These are phyloP conservation scores for Fusarium sp. DNA, from an alignment of 2,329 filamentous ascomycete genomes.

Conservation along the genomic window DNA sequence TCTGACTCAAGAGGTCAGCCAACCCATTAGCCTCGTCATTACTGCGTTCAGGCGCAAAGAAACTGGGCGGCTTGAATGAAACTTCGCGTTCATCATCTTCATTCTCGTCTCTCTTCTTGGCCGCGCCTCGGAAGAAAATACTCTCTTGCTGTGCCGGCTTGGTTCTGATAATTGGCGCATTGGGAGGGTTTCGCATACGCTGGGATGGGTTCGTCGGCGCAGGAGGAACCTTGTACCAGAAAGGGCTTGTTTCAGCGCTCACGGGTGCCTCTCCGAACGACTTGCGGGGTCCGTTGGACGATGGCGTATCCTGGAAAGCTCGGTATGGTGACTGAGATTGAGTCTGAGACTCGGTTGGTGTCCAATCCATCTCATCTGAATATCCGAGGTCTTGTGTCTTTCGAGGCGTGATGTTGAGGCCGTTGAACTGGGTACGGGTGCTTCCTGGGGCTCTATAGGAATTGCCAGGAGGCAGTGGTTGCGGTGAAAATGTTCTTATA, in stretches of 20 bases:
- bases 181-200: slow-evolving; percentile 68
- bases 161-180: slow-evolving; percentile 60
- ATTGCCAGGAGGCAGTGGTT: slow-evolving; percentile 25
- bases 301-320: slow-evolving; percentile 60
- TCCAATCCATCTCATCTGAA: slow-evolving; percentile 78
- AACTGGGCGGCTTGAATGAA: slow-evolving; percentile 67
- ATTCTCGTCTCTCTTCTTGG: slow-evolving; percentile 11
- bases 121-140: slow-evolving; percentile 59
- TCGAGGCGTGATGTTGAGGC: slow-evolving; percentile 28
- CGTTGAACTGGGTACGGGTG: slow-evolving; percentile 17
- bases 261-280: slow-evolving; percentile 58
- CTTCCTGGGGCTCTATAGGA: slow-evolving; percentile 16
- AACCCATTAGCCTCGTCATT: slow-evolving; percentile 55
- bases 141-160: slow-evolving; percentile 57
- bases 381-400: slow-evolving; percentile 46
- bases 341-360: slow-evolving; percentile 63
- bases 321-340: slow-evolving; percentile 53
- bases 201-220: slow-evolving; percentile 74
- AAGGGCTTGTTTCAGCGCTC: slow-evolving; percentile 60
- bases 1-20: slow-evolving; percentile 56
- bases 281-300: slow-evolving; percentile 51
- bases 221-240: slow-evolving; percentile 75
- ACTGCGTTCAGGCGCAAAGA: slow-evolving; percentile 61
- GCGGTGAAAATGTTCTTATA: slow-evolving; percentile 24
- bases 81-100: slow-evolving; percentile 39